Base-by-base conservation (phyloP, 2,329 filamentous ascomycete species). In the Aspergillus phoenicis region DNA sequence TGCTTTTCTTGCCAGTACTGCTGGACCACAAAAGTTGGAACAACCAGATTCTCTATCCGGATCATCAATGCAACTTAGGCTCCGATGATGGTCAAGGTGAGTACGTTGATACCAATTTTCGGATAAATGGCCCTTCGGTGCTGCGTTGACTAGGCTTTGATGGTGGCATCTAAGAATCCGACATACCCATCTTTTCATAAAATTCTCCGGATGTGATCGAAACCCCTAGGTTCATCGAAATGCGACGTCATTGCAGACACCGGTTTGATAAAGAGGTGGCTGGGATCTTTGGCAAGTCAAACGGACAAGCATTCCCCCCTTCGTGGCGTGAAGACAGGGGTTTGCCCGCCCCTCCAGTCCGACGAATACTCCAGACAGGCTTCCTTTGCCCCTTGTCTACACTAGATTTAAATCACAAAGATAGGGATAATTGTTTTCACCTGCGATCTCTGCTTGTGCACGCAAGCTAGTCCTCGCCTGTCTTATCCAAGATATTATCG, bases 281-380 rank as follows among this genome's bases (percentile, higher is more conserved):
- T 30, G 26, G 47, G 47, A 33, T 51, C 26, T 51, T 22, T 33
- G 4, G n/a, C 47, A 17, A 30, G 26, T 30, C 47, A 51, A 30
- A 13, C 17, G 20, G 15, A 7, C 24, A 41, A 15, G 20, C 53
- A 56, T 56, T 56, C 53, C 52, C n/a, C 52, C 53, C 53, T 56
- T 56, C 39, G 53, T 56, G 13, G 26, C 39, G 24, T 26, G 28
- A 26, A 56, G 30, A 43, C 53, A 56, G 53, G 53, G 53, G 51
- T 5, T 41, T 24, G 17, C 52, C 3, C 38, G 13, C 15, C n/a
- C 20, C 24, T 8, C 47, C n/a, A 10, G 47, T 15, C 26, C 33
- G 47, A 33, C 24, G 26, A 51, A 51, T 51, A 20, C 47, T 28
- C n/a, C 15, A 11, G 26, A 4, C 24, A 51, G 30, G 8, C n/a